phyloP scores from a whole-genome alignment of 441 rosid genomes.

The Cnidoscolus chayamansa region DNA sequence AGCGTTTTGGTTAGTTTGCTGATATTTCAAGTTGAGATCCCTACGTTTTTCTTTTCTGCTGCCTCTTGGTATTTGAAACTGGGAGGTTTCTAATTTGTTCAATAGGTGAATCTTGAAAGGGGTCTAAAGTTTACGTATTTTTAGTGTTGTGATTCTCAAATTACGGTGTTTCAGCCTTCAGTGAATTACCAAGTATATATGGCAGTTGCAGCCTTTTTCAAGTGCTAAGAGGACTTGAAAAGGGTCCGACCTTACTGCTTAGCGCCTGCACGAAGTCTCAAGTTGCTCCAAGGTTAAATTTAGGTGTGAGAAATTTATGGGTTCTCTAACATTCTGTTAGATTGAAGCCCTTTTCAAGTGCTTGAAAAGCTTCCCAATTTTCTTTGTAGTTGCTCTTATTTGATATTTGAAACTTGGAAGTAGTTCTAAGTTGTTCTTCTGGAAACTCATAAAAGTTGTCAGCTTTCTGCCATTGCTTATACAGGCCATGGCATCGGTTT shows the following conservation, averaged over 20 bases:
- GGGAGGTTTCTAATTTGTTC: not conserved
- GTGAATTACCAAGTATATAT: not conserved
- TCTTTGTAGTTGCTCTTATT: not conserved
- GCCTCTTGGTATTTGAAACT: conserved; percentile 1
- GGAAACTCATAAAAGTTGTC: not conserved
- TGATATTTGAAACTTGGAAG: not conserved
- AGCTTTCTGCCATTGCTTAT: conserved; percentile 19
- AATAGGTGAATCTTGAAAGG: not conserved
- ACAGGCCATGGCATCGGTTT: conserved; percentile 37
- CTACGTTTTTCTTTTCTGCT: not conserved
- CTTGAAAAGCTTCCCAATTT: not conserved
- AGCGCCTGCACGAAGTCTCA: not conserved
- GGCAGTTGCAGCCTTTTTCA: not conserved
- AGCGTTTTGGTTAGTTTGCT: not conserved
- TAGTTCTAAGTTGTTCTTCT: conserved; percentile 2
- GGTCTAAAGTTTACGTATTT: not conserved
- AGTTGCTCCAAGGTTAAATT: not conserved
- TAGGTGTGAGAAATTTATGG: not conserved
- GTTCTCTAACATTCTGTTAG: not conserved
- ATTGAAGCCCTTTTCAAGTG: not conserved
- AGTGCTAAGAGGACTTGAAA: not conserved
- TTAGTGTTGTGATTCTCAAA: not conserved
- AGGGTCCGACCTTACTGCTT: not conserved
- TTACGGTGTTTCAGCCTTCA: not conserved
- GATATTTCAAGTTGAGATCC: not conserved